Evolutionary conservation across 2,329 filamentous ascomycete genomes (phyloP).

Genomic region (Didymella sp.): DNA sequence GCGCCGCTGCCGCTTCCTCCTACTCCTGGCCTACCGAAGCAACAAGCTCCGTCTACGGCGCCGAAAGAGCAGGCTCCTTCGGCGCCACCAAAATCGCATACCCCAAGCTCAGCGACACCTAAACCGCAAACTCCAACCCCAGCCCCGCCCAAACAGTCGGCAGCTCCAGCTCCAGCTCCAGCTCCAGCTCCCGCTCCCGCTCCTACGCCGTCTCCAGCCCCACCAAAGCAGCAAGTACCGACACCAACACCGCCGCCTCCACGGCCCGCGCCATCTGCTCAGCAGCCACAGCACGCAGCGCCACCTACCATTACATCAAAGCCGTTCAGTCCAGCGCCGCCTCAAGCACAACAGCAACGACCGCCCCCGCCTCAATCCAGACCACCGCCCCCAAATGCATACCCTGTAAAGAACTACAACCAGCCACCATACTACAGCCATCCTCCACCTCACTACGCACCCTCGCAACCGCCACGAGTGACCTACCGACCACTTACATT

Average conservation of each 20-base stretch:
- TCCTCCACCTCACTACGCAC: constrained; percentile 38
- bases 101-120: constrained; percentile 23
- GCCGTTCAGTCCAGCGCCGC: constrained; percentile 26
- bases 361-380: constrained; percentile 25
- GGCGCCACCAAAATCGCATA: neutral
- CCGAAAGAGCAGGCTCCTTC: constrained; percentile 26
- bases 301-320: constrained; percentile 25
- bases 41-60: constrained; percentile 23
- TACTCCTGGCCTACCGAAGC: constrained; percentile 14
- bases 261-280: constrained; percentile 12
- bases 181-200: constrained; percentile 24
- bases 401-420: constrained; percentile 26
- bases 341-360: constrained; percentile 28
- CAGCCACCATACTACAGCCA: constrained; percentile 32
- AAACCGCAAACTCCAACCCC: constrained; percentile 22
- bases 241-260: constrained; percentile 22
- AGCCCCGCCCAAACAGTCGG: constrained; percentile 20
- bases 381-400: constrained; percentile 31
- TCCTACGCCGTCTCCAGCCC: constrained; percentile 22
- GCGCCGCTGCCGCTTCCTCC: constrained; percentile 23
- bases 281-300: constrained; percentile 4
- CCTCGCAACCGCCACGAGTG: constrained; percentile 52
- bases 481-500: constrained; percentile 52
- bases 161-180: constrained; percentile 19
- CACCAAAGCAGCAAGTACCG: constrained; percentile 9